phyloP scores from a whole-genome alignment of 2,329 filamentous ascomycete species.

The Cytospora leucostoma region DNA sequence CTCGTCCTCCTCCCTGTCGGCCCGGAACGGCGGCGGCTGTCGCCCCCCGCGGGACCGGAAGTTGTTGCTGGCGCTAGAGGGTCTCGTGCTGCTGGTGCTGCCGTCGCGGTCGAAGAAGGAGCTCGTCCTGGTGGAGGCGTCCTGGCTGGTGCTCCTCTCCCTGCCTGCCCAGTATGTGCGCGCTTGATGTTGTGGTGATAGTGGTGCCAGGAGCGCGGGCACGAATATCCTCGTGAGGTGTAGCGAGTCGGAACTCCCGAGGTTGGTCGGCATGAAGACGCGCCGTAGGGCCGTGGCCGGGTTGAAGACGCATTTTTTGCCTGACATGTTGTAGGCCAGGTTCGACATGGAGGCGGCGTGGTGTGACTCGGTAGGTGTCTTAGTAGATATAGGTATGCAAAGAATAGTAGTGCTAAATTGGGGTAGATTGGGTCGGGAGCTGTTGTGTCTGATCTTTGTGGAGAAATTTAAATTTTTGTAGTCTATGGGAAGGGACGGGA shows the following conservation, averaged over 20 bases:
- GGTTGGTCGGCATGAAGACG: conserved; percentile 46
- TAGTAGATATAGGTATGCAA: no score
- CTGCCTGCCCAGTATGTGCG: conserved; percentile 18
- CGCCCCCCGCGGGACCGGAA: neutral
- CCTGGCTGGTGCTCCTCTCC: neutral
- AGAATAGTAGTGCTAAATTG: neutral
- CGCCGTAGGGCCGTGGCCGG: conserved; percentile 49
- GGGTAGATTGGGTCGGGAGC: neutral
- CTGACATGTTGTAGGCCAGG: conserved; percentile 39
- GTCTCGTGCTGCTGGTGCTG: neutral
- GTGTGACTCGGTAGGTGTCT: neutral
- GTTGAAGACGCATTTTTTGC: conserved; percentile 44
- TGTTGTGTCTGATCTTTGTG: neutral
- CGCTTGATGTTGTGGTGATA: conserved; percentile 7
- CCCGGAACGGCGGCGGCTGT: neutral
- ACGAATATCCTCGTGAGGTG: conserved; percentile 26
- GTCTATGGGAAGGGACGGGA: conserved; percentile 4
- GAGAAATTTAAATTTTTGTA: conserved; percentile 21
- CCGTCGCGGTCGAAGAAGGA: conserved; percentile 15
- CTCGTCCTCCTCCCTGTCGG: conserved; percentile 1
- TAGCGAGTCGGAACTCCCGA: conserved; percentile 26
- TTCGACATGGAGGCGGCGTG: neutral
- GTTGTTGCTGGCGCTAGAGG: neutral
- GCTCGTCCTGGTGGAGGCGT: neutral
- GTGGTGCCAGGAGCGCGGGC: conserved; percentile 19